Base-by-base conservation (phyloP, 2,329 filamentous ascomycete species). In the Fusarium camptoceras region DNA sequence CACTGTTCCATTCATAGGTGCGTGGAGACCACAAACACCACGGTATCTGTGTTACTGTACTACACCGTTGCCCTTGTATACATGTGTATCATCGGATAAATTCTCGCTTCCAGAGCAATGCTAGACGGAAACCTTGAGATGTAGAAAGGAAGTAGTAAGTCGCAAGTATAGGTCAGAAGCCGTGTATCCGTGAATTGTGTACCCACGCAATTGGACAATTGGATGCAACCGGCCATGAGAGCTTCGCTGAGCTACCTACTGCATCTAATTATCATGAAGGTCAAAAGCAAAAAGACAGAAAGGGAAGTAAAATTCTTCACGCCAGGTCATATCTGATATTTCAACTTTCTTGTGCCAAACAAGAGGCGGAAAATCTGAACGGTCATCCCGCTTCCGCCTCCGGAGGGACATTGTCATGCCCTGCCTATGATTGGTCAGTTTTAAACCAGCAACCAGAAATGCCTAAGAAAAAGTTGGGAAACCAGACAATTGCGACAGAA, bases 321-420 rank as follows among this genome's bases (percentile, higher is more conserved):
- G n/a, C n/a, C n/a, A n/a, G n/a, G n/a, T n/a, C n/a, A n/a, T n/a
- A n/a, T n/a, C n/a, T n/a, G n/a, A 10, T 7, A 37, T n/a, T n/a
- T 37, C 42, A 44, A 25, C 22, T 25, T 22, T 16, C 3, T n/a
- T 15, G 3, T 15, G 16, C 20, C 10, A 41, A 43, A 14, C 16
- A 22, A 30, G 28, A 30, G 28, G 28, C 28, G n/a, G 18, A 37
- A 37, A 37, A 37, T 37, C 34, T 37, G 18, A n/a, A 11, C 44
- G 42, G 20, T 8, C 10, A 37, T 37, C 11, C n/a, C 41, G 22
- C 41, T 24, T n/a, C n/a, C 41, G 39, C 25, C n/a, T 30, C 67
- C 41, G 42, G 24, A 47, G 58, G 70, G 66, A 61, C 43, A 37
- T 41, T 75, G 73, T 75, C 73, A 75, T 75, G 64, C 51, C 71